Conservation (phyloP, 192 early-diverging fungal genomes). For the Geranomyces variabilis region DNA sequence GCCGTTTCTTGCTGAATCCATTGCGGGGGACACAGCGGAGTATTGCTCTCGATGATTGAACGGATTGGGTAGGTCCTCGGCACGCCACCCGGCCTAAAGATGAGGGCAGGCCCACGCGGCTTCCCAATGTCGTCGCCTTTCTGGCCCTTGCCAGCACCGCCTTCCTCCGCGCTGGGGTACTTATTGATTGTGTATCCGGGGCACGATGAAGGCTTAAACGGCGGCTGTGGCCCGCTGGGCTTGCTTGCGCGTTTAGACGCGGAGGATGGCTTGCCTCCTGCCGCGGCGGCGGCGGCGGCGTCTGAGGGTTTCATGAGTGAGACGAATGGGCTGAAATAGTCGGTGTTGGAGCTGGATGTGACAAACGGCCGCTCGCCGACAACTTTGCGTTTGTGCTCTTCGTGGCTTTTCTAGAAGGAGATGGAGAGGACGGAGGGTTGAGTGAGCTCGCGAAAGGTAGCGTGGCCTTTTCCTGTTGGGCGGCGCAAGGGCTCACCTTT, state of each 20-base stretch:
- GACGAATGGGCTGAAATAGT: slow-evolving; percentile 55
- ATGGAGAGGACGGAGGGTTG: not conserved
- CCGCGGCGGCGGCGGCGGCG: slow-evolving; percentile 1
- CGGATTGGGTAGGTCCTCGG: slow-evolving; percentile 52
- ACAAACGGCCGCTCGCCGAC: slow-evolving; percentile 55
- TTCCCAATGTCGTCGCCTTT: slow-evolving; percentile 9
- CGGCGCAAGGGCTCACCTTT: slow-evolving; percentile 19
- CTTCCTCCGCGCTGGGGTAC: slow-evolving; percentile 50
- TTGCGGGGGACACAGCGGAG: slow-evolving; percentile 47
- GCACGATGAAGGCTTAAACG: slow-evolving; percentile 56
- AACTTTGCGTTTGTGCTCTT: slow-evolving; percentile 45
- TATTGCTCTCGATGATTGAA: slow-evolving; percentile 49
- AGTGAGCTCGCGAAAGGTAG: too few relatives aligned
- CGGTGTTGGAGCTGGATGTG: slow-evolving; percentile 37
- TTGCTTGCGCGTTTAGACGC: not conserved
- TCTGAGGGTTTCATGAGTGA: slow-evolving; percentile 28
- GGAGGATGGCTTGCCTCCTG: slow-evolving; percentile 1
- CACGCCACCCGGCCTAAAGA: slow-evolving; percentile 52
- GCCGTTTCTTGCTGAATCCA: slow-evolving; percentile 40
- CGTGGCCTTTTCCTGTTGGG: not conserved
- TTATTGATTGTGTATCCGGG: slow-evolving; percentile 60
- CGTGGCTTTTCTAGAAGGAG: slow-evolving; percentile 36
- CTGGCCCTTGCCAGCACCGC: slow-evolving; percentile 2
- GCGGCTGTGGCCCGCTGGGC: slow-evolving; percentile 10
- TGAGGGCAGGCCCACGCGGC: slow-evolving; percentile 24